These are phyloP conservation scores for Tolypocladium pustulatum DNA, from an alignment of 2,329 filamentous ascomycete species.

Conservation along the genomic window DNA sequence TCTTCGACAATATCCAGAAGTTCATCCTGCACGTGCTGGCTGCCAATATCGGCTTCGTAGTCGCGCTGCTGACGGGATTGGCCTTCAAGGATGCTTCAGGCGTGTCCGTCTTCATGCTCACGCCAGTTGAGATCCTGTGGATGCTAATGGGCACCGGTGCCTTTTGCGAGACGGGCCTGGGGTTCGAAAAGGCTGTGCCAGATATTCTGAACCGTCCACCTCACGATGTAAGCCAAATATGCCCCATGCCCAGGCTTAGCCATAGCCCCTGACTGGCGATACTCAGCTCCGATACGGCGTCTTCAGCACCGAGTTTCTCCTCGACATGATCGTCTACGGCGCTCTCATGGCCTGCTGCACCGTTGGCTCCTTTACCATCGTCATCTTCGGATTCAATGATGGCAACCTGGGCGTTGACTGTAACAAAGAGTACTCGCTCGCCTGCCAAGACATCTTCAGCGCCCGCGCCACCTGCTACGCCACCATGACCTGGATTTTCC, in stretches of 20 bases:
- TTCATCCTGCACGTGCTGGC: conserved; percentile 59
- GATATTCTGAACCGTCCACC: conserved; percentile 61
- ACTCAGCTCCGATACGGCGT: conserved; percentile 37
- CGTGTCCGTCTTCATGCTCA: conserved; percentile 59
- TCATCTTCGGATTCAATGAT: conserved; percentile 38
- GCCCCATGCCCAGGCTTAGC: neutral
- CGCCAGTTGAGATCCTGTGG: conserved; percentile 68
- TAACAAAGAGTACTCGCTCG: conserved; percentile 41
- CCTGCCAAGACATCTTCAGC: conserved; percentile 53
- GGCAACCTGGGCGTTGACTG: conserved; percentile 46
- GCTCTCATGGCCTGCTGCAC: conserved; percentile 55
- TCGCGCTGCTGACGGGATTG: conserved; percentile 57
- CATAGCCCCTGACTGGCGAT: neutral
- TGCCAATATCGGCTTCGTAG: conserved; percentile 60
- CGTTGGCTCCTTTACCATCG: conserved; percentile 38
- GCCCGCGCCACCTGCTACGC: conserved; percentile 64
- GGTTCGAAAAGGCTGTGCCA: conserved; percentile 57
- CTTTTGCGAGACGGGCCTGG: conserved; percentile 65
- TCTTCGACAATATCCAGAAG: conserved; percentile 67
- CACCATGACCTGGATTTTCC: conserved; percentile 63
- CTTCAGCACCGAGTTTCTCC: conserved; percentile 53
- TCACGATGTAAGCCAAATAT: conserved; percentile 37
- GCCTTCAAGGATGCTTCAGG: conserved; percentile 54
- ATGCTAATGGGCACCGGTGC: conserved; percentile 70
- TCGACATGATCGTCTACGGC: conserved; percentile 58